Base-by-base conservation (phyloP, 352 stramenopile species). In the Saprolegnia diclina region DNA sequence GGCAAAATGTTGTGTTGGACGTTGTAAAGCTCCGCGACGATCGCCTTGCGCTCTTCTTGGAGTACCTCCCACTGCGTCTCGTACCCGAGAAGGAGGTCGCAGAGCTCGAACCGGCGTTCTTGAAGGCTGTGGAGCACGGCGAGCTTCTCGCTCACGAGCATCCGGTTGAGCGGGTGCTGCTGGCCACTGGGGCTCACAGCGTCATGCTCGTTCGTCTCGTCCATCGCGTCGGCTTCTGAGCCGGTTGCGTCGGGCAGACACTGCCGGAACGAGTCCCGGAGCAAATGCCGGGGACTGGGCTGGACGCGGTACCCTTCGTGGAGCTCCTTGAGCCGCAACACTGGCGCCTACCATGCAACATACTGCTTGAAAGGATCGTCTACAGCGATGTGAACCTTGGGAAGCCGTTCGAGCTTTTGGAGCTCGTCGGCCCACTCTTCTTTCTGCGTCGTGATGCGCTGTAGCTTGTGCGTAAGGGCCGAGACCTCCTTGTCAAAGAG, bases 401-500 rank as follows among this genome's bases (percentile, higher is more conserved):
- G 29, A 65, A 65, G 56, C 5, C 18, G 16, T 26, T 67, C 29
- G 1, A 69, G 26, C 19, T 45, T 59, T 6, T 69, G 63, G 21
- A 92, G 87, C 65, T 91, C 81, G 37, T 85, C 78, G 42, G 87
- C 74, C 50, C 90, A 79, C 29, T 92, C 84, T 42, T 89, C 84
- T 54, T 91, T 90, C 61, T 91, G 77, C 35, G 89, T 80, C 22
- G 89, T 90, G 56, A 87, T 82, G 19, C 81, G 74, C 71, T 92
- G 81, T 0, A 92, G 66, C 50, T 88, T 89, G 64, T 90, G 78
- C 0, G 82, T 91, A 38, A 90, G 68, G 11, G 79, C 81, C 66
- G 87, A 90, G 24, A 92, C 90, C 45, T 92, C 84, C 55, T 89
- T 89, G 64, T 90, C 81, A 35, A 92, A 92, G 0, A 55, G 32